Evolutionary conservation across 2,329 filamentous ascomycete genomes (phyloP), one percentile per base, ranked within the genome.

Genomic region (Onygena corvina): DNA sequence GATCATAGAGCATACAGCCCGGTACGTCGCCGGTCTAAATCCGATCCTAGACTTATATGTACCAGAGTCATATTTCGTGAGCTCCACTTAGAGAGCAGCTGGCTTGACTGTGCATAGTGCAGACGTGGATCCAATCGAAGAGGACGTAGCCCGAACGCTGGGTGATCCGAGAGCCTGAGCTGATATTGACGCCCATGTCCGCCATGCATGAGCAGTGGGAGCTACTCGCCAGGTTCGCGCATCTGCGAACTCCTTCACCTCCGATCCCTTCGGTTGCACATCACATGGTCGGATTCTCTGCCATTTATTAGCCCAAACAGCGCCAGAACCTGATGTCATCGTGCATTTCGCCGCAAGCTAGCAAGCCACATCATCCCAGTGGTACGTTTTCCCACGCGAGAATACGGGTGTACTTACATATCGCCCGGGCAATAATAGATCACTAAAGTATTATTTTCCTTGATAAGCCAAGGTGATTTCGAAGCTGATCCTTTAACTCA

Each of bases 321-420:
- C n/a, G 14, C 36, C 14, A 5, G 34, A 16, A n/a, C n/a, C 25
- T 40, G 36, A 40, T 40, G 36, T 40, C 36, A 40, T n/a, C 18
- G 18, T 40, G 20, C 36, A 40, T 21, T 40, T 40, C 18, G 36
- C 36, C 36, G 36, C 36, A 40, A 40, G 20, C 25, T 40, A 21
- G 36, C 36, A 40, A 40, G 36, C 36, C 36, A 40, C 36, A 21
- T 23, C 36, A 40, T 40, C 36, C 36, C 36, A 40, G 25, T 40
- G n/a, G 36, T 40, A 40, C n/a, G 36, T 40, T 40, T 40, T 40
- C 20, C 36, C 36, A 40, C 36, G 36, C 36, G 36, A 40, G 36
- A 40, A 40, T 40, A 40, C 36, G 36, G 25, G 18, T 40, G 25
- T 23, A 40, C 25, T 21, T n/a, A n/a, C n/a, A n/a, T n/a, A n/a